Evolutionary conservation across 306 rosid species (phyloP).

Genomic region (Cercis canadensis): DNA sequence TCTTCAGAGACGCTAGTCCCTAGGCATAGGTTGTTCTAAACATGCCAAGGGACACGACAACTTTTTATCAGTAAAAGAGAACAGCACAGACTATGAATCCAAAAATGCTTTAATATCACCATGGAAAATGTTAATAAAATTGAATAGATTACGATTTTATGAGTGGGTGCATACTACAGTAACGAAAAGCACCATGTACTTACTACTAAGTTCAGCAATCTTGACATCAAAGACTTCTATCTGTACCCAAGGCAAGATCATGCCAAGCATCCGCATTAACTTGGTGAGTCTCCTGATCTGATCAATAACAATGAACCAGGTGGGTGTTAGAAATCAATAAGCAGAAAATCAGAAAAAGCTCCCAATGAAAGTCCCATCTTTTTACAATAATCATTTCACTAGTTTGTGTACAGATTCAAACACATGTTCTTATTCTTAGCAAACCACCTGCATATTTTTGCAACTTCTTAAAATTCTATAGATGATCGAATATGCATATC

Average conservation of each 20-base stretch:
- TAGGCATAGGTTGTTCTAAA: no score
- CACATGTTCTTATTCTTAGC: neutral
- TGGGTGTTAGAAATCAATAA: constrained; percentile 10
- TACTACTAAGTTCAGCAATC: constrained; percentile 19
- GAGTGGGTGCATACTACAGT: constrained; percentile 2
- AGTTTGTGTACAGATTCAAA: neutral
- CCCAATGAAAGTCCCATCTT: constrained; percentile 14
- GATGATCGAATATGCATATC: neutral
- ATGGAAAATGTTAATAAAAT: constrained; percentile 12
- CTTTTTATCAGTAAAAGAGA: neutral
- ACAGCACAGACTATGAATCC: constrained; percentile 11
- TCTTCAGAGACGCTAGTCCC: no score
- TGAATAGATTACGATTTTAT: neutral
- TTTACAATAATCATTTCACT: constrained; percentile 1
- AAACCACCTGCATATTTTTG: neutral
- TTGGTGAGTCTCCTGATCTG: constrained; percentile 57
- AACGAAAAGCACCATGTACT: constrained; percentile 25
- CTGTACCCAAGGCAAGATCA: constrained; percentile 56
- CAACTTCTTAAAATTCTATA: constrained; percentile 13
- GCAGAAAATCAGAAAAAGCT: constrained; percentile 21
- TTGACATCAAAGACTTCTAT: constrained; percentile 30
- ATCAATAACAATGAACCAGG: constrained; percentile 9
- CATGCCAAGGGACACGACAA: no score
- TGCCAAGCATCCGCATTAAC: constrained; percentile 56
- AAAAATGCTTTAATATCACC: constrained; percentile 7